Conservation (phyloP, 352 stramenopile genomes). For the Globisporangium heterothallicum region DNA sequence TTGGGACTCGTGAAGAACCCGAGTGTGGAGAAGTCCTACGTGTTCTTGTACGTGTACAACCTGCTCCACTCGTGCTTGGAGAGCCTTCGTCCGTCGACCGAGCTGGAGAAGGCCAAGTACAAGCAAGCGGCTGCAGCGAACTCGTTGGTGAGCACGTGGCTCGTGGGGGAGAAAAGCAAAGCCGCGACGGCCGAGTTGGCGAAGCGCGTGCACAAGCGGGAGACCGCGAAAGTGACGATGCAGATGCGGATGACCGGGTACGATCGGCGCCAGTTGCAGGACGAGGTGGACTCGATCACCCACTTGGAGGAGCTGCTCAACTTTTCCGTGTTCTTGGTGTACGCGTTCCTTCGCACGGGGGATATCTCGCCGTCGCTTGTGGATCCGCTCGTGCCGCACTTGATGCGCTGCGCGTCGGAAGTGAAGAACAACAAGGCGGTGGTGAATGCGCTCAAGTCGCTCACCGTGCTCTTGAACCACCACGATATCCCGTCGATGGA, state of each 20-base stretch:
- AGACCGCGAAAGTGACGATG: conserved; percentile 49
- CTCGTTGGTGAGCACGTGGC: conserved; percentile 53
- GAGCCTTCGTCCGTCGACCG: conserved; percentile 53
- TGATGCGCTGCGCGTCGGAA: conserved; percentile 88
- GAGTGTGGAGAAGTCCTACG: conserved; percentile 80
- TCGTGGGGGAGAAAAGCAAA: conserved; percentile 78
- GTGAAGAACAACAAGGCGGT: conserved; percentile 91
- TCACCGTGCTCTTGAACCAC: conserved; percentile 85
- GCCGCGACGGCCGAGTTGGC: conserved; percentile 54
- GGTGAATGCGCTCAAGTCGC: conserved; percentile 90
- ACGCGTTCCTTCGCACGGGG: conserved; percentile 52
- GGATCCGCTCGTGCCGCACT: conserved; percentile 89
- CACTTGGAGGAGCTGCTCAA: conserved; percentile 83
- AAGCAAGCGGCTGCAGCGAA: conserved; percentile 18
- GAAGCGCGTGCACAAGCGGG: conserved; percentile 42
- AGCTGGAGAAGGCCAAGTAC: conserved; percentile 65
- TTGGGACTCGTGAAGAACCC: conserved; percentile 78
- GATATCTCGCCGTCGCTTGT: conserved; percentile 49
- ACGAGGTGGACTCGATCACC: conserved; percentile 46
- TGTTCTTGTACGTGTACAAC: conserved; percentile 85
- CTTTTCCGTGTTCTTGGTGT: conserved; percentile 77
- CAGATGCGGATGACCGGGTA: conserved; percentile 78
- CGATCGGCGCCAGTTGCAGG: conserved; percentile 59
- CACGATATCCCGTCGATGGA: conserved; percentile 87
- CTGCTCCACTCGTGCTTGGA: conserved; percentile 73